Base-by-base conservation (phyloP, 2,329 filamentous ascomycete genomes). In the Onygenales sp. region DNA sequence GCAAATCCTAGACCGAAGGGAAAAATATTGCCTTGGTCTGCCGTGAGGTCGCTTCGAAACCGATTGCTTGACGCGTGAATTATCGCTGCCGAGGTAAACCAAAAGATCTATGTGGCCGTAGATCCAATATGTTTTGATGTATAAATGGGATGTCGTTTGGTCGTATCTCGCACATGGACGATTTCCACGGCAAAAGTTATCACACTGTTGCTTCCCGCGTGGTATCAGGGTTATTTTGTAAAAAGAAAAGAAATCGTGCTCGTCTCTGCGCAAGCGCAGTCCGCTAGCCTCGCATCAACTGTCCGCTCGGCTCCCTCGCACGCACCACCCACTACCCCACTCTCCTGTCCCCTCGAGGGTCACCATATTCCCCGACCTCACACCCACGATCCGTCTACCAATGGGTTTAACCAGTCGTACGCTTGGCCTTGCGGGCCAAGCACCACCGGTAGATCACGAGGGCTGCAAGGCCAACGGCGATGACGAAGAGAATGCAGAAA, bases 401-500 rank as follows among this genome's bases (percentile, higher is more conserved):
- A 38, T 14, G 13, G 14, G n/a, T 39, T 38, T 48, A 48, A 11
- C 21, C n/a, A 8, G 32, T 10, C 10, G 7, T 17, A 13, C 45
- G 45, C 4, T 63, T 59, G 8, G 65, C 63, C 54, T 64, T 66
- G 42, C 60, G 57, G 7, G 65, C 61, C 56, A 67, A 55, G 52
- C 76, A 65, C 62, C 66, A 71, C 57, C 76, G 73, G 58, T 74
- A 73, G 57, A 78, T 61, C 63, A 78, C 76, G 42, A 84, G 71
- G 49, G 63, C 60, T 53, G 76, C 57, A 48, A 85, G 64, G 31
- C 80, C 75, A 56, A 76, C 53, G 41, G 57, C 73, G 59, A 85
- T 77, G 56, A 81, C 61, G 62, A 79, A 79, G 66, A 83, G 72
- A 60, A 85, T 80, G 67, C 71, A 75, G 68, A 85, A 82, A 54